These are phyloP conservation scores for Termitomyces bulborhizus DNA, from an alignment of 768 basidiomycete genomes.

Conservation along the genomic window DNA sequence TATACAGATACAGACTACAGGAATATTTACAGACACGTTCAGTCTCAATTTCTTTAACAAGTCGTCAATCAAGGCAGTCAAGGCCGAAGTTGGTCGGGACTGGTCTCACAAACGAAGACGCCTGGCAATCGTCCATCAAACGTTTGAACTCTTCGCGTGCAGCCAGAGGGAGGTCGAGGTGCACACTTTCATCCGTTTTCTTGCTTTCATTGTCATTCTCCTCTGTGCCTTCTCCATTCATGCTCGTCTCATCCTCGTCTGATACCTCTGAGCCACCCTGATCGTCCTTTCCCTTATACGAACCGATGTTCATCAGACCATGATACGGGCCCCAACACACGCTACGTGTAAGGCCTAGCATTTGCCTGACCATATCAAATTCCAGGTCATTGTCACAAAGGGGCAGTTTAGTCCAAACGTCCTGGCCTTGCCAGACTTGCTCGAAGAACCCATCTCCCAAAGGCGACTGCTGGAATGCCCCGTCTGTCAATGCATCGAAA, in stretches of 20 bases:
- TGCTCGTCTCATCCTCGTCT: not conserved
- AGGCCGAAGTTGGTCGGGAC: not conserved
- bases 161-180: not conserved
- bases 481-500: conserved; percentile 22
- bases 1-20: not conserved
- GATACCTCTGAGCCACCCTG: not conserved
- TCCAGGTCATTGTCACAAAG: conserved; percentile 22
- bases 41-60: no score
- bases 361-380: conserved; percentile 20
- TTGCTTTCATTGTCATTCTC: not conserved
- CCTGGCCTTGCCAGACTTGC: conserved; percentile 16
- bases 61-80: not conserved
- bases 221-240: not conserved
- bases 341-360: conserved; percentile 18
- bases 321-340: conserved; percentile 12
- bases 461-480: conserved; percentile 19
- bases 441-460: conserved; percentile 18
- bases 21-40: not conserved
- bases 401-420: conserved; percentile 12
- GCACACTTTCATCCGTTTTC: not conserved
- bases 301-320: not conserved
- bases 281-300: not conserved
- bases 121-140: conserved; percentile 1
- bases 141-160: not conserved
- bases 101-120: not conserved